Evolutionary conservation across 768 basidiomycete genomes (phyloP), one percentile per base, ranked within the genome.

Genomic region (Obba rivulosa): DNA sequence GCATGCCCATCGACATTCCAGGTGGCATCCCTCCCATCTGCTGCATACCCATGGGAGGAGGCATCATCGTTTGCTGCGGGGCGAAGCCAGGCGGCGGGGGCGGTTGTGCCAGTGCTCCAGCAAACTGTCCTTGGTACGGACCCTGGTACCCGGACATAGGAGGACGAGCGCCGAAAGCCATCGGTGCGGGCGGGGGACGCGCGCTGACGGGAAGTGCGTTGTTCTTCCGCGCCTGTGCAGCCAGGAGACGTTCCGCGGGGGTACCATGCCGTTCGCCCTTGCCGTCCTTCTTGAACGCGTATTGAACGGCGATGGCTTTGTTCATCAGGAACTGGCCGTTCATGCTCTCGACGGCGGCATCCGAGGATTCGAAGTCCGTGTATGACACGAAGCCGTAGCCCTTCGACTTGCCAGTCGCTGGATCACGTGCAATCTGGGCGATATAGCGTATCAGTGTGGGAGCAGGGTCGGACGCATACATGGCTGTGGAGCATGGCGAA

Each of bases 251-350:
- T 69, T 99, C 96, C n/a, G 96, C 94, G 14, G 87, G 76, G 10
- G 95, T 96, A 23, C 96, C 96, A 61, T 98, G 96, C 4, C 96
- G 81, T 67, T 99, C 96, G 49, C 95, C 95, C 63, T 97, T 95
- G 38, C 92, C 93, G 61, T 98, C 96, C 71, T 98, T 98, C 72
- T 99, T 98, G 79, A 98, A 97, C 2, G 96, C 95, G 65, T 96
- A 99, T 64, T 97, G 93, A 10, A 96, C 93, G 16, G 87, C 83
- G 62, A 99, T 91, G 46, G 93, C 87, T 70, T 97, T 97, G 76
- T 98, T 97, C 87, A 94, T 94, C 41, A 98, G 76, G 79, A 92
- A 97, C 62, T 98, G 94, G 34, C 84, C 83, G 57, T 97, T 94
- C 95, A 98, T 97, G 9, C 91, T 81, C 66, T 97, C 96, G 48